Evolutionary conservation across 192 early-diverging fungal genomes (phyloP), one percentile per base, ranked within the genome.

Genomic region (Anaeromyces robustus): DNA sequence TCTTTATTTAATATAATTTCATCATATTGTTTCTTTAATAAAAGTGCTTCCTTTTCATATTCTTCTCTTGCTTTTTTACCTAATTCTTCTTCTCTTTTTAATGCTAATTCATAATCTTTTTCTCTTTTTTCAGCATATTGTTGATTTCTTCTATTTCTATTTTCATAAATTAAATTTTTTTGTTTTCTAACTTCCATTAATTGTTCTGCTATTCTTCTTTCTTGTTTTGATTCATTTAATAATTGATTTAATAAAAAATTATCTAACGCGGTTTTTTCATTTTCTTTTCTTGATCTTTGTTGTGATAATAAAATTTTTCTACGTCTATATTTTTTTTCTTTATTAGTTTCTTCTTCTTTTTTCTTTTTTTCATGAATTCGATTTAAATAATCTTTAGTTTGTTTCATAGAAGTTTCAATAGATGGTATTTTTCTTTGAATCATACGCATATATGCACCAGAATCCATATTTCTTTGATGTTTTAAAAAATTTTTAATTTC

Each of bases 131-230:
- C 82, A 16, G 86, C 86, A 78, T 91, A 91, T 80, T 91, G 90
- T 78, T 87, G 68, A 77, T 91, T 89, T 11, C 88, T 81, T 80
- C 83, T 84, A 31, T 86, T 78, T 32, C 88, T 78, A 82, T 91
- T 90, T 78, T 88, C 82, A 18, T 80, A 80, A 85, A 91, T 89
- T 17, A 91, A 84, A 78, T 88, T 86, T 30, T 90, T 91, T 85
- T 90, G 86, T 37, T 89, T 87, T 19, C 90, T 84, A 28, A 89
- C 83, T 32, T 88, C 85, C 81, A 88, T 82, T 1, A 91, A 88
- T 87, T 91, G 88, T 79, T 90, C 88, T 5, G 88, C 89, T n/a
- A 91, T 91, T 11, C 90, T 77, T 12, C 89, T 80, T 79, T 91
- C 90, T 80, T 91, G 90, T 83, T 90, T 91, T 14, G 90, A 91